Conservation (phyloP, 352 stramenopile species). For the Phytophthora pinifolia region DNA sequence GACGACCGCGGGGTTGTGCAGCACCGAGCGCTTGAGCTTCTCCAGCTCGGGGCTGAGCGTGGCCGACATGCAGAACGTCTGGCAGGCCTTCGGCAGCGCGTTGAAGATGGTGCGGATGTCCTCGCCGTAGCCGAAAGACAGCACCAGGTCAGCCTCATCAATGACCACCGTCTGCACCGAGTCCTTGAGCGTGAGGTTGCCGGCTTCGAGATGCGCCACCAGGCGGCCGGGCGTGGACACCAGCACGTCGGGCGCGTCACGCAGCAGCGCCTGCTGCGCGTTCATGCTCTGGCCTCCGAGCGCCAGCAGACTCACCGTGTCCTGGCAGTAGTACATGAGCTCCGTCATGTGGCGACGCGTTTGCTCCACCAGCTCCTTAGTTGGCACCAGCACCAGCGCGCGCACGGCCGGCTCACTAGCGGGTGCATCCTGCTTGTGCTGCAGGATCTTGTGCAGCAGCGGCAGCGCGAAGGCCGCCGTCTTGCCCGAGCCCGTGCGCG, state of each 20-base stretch:
- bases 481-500: constrained; percentile 93
- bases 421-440: constrained; percentile 67
- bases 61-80: constrained; percentile 98
- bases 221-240: constrained; percentile 95
- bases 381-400: constrained; percentile 96
- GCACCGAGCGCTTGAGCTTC: constrained; percentile 96
- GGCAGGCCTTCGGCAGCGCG: constrained; percentile 96
- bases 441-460: constrained; percentile 91
- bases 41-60: constrained; percentile 96
- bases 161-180: constrained; percentile 97
- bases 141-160: constrained; percentile 98
- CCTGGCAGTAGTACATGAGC: constrained; percentile 97
- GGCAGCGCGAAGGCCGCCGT: constrained; percentile 94
- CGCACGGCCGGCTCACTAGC: constrained; percentile 49
- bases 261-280: constrained; percentile 83
- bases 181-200: constrained; percentile 82
- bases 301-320: constrained; percentile 91
- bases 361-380: constrained; percentile 97
- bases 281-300: constrained; percentile 91
- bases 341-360: constrained; percentile 88
- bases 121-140: constrained; percentile 96
- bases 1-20: constrained; percentile 97
- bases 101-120: constrained; percentile 94
- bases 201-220: constrained; percentile 84
- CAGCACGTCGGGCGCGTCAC: constrained; percentile 91